Base-by-base conservation (phyloP, 2,329 filamentous ascomycete genomes). In the Gliomastix tumulicola region DNA sequence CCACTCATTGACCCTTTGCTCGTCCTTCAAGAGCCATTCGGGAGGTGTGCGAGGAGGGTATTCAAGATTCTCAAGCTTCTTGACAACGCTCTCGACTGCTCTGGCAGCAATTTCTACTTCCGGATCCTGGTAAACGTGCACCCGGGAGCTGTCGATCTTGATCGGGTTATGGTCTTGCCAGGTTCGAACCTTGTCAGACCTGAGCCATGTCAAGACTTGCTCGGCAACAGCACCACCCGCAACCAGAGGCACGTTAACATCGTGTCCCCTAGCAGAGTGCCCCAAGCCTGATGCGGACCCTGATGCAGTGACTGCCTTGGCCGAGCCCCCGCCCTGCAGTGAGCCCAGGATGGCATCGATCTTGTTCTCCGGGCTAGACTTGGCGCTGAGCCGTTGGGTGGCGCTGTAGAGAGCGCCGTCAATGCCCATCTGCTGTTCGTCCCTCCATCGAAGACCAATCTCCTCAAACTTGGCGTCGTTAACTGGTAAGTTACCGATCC, bases 21-120 rank as follows among this genome's bases (percentile, higher is more conserved):
- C 52, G 21, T 70, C 61, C 17, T 65, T 55, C 9, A 54, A 55
- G 44, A 78, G 63, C 64, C 72, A 75, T 15, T 65, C 63, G 2
- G 76, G 73, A 4, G 75, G 69, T 30, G 70, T 63, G 2, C 49
- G 66, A 3, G 73, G 55, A 12, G 72, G 74, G 41, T 62, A 73
- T 7, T 69, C 61, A 41, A 68, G 65, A 36, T 59, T 60, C 31
- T 60, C 60, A 8, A 76, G 50, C 27, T 56, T 50, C 21, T 59
- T 61, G 4, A 61, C 62, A 2, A 67, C 48, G 1, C 50, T 51
- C 43, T 74, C 68, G 11, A 77, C 42, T 4, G 54, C 54, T 16
- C 63, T 59, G 7, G 59, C 63, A 2, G 65, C 66, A 13, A 54
- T 50, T 36, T 71, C 65, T 7, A 68, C 52, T 3, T 55, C 55